Percentiles rank a stretch among this genome's conserved stretches.
phyloP scores from a whole-genome alignment of 139 green algal genomes.

The Limnomonas spitsbergensis region DNA sequence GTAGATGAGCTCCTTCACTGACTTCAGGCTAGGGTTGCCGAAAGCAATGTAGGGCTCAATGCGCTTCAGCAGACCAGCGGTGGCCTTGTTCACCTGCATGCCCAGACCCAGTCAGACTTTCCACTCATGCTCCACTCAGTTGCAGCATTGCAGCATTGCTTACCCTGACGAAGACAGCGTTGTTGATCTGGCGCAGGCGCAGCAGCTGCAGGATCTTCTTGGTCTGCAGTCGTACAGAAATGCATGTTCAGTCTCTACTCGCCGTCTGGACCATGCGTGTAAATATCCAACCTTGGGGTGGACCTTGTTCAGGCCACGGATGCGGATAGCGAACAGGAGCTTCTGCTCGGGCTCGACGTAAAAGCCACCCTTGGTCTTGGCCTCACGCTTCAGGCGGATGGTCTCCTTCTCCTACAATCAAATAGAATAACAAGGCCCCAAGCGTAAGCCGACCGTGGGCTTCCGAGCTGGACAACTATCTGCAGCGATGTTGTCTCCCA shows the following conservation, averaged over 20 bases:
- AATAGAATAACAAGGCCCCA: background rate
- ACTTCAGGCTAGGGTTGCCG: conserved; percentile 98
- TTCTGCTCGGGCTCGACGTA: conserved; percentile 94
- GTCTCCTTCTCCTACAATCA: conserved; percentile 87
- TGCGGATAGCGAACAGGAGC: conserved; percentile 94
- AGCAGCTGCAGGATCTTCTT: conserved; percentile 98
- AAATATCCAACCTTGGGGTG: conserved; percentile 86
- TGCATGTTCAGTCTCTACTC: too few relatives aligned
- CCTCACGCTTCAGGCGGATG: conserved; percentile 86
- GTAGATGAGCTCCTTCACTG: conserved; percentile 96
- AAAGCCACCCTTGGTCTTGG: conserved; percentile 87
- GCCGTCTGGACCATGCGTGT: too few relatives aligned
- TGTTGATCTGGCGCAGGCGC: conserved; percentile 96
- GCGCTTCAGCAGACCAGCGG: conserved; percentile 89
- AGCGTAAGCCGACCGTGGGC: background rate
- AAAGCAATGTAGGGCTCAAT: conserved; percentile 98
- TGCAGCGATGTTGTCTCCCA: background rate
- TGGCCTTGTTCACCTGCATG: conserved; percentile 94
- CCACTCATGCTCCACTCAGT: background rate
- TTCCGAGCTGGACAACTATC: background rate
- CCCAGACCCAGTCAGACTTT: background rate
- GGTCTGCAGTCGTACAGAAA: conserved; percentile 73
- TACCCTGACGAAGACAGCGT: conserved; percentile 93
- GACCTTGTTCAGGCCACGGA: conserved; percentile 95
- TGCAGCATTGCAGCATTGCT: conserved; percentile 11